These are phyloP conservation scores for Ramalina peruviana DNA, from an alignment of 495 filamentous ascomycete species.

Conservation along the genomic window DNA sequence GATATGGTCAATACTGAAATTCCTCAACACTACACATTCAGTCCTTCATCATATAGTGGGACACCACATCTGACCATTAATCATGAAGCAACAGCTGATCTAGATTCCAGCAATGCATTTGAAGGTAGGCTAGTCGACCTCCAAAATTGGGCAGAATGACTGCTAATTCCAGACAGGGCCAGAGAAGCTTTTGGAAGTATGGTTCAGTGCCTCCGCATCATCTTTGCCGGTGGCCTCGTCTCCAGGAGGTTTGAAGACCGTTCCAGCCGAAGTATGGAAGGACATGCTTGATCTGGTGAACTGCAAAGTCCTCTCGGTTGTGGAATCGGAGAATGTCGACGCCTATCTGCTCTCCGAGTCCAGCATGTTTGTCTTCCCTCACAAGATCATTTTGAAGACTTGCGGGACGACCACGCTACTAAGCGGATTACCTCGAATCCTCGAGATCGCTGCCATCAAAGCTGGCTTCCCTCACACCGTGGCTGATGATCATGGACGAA, in stretches of 20 bases:
- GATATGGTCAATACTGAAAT: constrained; percentile 77
- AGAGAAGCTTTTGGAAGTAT: constrained; percentile 97
- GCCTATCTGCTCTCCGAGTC: constrained; percentile 97
- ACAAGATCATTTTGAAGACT: constrained; percentile 98
- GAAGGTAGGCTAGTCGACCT: constrained; percentile 47
- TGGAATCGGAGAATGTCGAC: constrained; percentile 91
- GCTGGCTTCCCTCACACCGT: constrained; percentile 69
- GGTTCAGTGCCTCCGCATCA: constrained; percentile 76
- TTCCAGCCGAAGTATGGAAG: constrained; percentile 77
- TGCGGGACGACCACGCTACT: constrained; percentile 95
- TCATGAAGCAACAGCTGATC: constrained; percentile 82
- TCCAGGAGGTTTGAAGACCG: constrained; percentile 72
- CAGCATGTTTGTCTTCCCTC: constrained; percentile 98
- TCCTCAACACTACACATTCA: constrained; percentile 63
- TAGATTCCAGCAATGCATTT: constrained; percentile 93
- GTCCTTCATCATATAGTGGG: constrained; percentile 59
- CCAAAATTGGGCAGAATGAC: too few relatives aligned
- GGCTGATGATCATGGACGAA: constrained; percentile 35
- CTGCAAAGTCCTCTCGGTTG: constrained; percentile 91
- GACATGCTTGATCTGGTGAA: constrained; percentile 95
- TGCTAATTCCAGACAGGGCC: constrained; percentile 42
- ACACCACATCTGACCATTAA: constrained; percentile 92
- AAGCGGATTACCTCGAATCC: constrained; percentile 70
- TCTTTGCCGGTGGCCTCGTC: constrained; percentile 54
- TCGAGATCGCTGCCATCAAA: constrained; percentile 76